phyloP scores from a whole-genome alignment of 345 rosid genomes.

The Lepidium africanum region DNA sequence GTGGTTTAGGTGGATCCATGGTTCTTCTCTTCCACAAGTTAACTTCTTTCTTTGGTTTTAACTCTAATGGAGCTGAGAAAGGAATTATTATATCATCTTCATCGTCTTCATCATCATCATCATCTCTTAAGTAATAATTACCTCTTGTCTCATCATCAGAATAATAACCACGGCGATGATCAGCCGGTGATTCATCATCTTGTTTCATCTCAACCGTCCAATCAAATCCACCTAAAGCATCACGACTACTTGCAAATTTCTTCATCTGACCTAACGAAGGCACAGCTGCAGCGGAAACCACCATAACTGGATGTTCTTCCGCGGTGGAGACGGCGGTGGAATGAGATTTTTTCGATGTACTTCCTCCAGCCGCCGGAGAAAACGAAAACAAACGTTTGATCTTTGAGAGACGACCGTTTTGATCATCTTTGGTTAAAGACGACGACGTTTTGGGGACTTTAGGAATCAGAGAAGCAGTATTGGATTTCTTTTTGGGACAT shows the following conservation, averaged over 20 bases:
- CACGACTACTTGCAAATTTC: slow-evolving; percentile 70
- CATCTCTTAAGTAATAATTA: slow-evolving; percentile 12
- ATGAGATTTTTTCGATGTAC: slow-evolving; percentile 15
- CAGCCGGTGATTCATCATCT: slow-evolving; percentile 32
- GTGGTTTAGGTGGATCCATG: slow-evolving; percentile 66
- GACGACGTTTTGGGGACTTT: slow-evolving; percentile 2
- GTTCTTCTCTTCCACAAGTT: slow-evolving; percentile 92
- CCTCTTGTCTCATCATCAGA: slow-evolving; percentile 47
- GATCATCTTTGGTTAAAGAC: slow-evolving; percentile 10
- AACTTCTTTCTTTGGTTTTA: slow-evolving; percentile 61
- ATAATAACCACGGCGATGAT: slow-evolving; percentile 36
- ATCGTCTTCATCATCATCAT: slow-evolving; percentile 17
- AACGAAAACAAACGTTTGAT: slow-evolving; percentile 39
- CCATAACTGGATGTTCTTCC: slow-evolving; percentile 14
- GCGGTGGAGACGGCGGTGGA: background rate
- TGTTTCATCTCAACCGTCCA: slow-evolving; percentile 55
- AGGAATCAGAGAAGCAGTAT: background rate
- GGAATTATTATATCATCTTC: slow-evolving; percentile 41
- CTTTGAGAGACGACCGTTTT: slow-evolving; percentile 20
- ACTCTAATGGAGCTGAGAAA: slow-evolving; percentile 63
- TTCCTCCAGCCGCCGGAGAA: background rate
- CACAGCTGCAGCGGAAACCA: slow-evolving; percentile 19
- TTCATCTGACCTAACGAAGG: slow-evolving; percentile 73
- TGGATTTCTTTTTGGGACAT: slow-evolving; percentile 29
- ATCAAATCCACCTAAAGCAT: slow-evolving; percentile 47